Evolutionary conservation across 1,284 basidiomycete species (phyloP).

Genomic region (Neotropicomus parvogracilis): DNA sequence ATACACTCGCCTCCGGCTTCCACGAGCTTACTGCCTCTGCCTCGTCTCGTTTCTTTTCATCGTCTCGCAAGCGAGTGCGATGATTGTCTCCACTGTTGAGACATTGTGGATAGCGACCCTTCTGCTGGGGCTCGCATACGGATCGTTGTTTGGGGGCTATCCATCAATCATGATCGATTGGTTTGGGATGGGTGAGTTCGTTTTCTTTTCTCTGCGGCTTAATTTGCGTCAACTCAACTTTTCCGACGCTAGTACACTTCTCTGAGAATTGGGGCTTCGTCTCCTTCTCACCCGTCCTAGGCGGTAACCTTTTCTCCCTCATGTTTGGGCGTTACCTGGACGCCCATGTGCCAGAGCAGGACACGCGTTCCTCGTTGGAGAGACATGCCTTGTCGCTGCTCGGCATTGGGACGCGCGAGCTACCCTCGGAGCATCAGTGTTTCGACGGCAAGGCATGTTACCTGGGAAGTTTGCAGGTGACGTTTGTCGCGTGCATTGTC

Average conservation of each 20-base stretch:
- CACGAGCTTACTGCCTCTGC: slow-evolving; percentile 69
- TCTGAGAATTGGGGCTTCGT: slow-evolving; percentile 87
- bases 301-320: slow-evolving; percentile 82
- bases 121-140: slow-evolving; percentile 72
- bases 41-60: slow-evolving; percentile 67
- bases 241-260: slow-evolving; percentile 50
- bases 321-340: slow-evolving; percentile 81
- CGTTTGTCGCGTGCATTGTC: slow-evolving; percentile 40
- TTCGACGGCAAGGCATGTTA: slow-evolving; percentile 48
- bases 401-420: slow-evolving; percentile 16
- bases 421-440: slow-evolving; percentile 40
- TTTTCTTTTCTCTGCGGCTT: slow-evolving; percentile 20
- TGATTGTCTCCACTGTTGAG: slow-evolving; percentile 55
- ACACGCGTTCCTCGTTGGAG: background rate
- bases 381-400: slow-evolving; percentile 4
- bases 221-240: background rate
- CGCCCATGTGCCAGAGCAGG: slow-evolving; percentile 47
- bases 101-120: slow-evolving; percentile 75
- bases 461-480: slow-evolving; percentile 42
- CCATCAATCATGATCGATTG: slow-evolving; percentile 81
- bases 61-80: slow-evolving; percentile 62
- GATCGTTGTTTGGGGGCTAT: slow-evolving; percentile 72
- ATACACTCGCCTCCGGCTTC: slow-evolving; percentile 56
- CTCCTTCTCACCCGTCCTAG: slow-evolving; percentile 72
- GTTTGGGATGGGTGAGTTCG: slow-evolving; percentile 75